Evolutionary conservation across 176 grass and related monocot genomes (phyloP), one percentile per base, ranked within the genome.

Genomic region (Musa schizocarpa): DNA sequence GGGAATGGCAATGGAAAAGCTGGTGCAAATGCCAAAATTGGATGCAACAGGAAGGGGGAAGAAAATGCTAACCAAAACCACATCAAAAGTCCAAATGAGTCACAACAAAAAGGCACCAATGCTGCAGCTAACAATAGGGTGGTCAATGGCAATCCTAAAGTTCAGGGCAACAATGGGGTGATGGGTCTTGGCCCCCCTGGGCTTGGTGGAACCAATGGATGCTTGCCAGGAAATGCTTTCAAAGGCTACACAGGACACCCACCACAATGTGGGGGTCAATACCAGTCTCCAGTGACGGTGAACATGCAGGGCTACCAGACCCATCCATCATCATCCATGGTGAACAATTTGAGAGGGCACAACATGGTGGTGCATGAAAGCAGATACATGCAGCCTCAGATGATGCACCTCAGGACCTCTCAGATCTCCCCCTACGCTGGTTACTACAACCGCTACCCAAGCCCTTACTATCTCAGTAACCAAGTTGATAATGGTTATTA

Each of bases 391-490:
- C 82, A 80, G 81, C 84, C 90, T 13, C 94, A 89, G 83, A 89
- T 98, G 94, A 91, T 98, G 94, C 93, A 98, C 81, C 82, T 89
- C 51, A 81, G 88, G 69, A 89, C 94, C 68, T 84, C 90, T 21
- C 94, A 98, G 86, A 90, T 93, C 77, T 86, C 85, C 76, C 88
- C 94, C 11, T 98, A 98, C 86, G 81, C 94, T 20, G 94, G 88
- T 48, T 93, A 93, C 76, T 89, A 98, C 82, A 69, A 73, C 21
- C 71, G 65, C 69, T 78, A 82, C 68, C 75, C 75, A 75, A 94
- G 79, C 73, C 87, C 87, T 3, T 85, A 75, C 52, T 82, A 95
- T 61, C 87, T 79, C 68, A 77, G 65, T 11, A 86, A 93, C 80
- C 86, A 78, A 7, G 81, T 79, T 13, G 82, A 78, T 16, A 93